Percentiles rank a stretch among this genome's conserved stretches.
These are phyloP conservation scores for Ophiostoma sp. DNA, from an alignment of 2,329 filamentous ascomycete species.

Conservation along the genomic window DNA sequence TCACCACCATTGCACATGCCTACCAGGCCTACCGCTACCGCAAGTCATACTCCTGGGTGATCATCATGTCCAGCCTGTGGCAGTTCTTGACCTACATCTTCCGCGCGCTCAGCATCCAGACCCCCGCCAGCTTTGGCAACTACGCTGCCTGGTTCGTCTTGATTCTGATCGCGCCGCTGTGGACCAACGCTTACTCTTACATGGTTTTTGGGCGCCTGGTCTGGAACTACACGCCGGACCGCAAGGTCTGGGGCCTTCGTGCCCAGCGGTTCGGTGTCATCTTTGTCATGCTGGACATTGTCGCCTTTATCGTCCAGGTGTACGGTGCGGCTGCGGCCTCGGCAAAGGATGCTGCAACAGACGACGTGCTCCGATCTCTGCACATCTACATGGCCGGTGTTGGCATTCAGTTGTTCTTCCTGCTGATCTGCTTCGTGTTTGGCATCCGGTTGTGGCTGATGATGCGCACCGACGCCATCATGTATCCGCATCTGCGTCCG, in stretches of 20 bases:
- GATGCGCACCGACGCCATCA: neutral
- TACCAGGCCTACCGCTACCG: neutral
- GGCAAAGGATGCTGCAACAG: neutral
- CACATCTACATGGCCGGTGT: neutral
- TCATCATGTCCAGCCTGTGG: neutral
- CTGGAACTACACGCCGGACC: slow-evolving; percentile 37
- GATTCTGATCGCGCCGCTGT: slow-evolving; percentile 32
- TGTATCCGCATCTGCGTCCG: neutral
- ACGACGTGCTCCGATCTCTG: neutral
- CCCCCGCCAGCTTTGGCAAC: neutral
- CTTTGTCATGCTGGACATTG: neutral
- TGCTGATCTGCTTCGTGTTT: slow-evolving; percentile 1
- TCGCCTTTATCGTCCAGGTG: neutral
- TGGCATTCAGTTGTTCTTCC: neutral
- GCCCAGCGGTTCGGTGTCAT: neutral
- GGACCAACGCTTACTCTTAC: slow-evolving; percentile 43
- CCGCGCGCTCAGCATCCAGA: neutral
- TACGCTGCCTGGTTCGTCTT: slow-evolving; percentile 1
- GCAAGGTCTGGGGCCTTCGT: slow-evolving; percentile 23
- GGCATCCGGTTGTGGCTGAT: neutral
- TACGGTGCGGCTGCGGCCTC: neutral
- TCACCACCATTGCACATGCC: neutral
- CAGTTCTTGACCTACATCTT: slow-evolving; percentile 4
- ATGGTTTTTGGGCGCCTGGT: slow-evolving; percentile 41
- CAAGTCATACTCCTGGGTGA: neutral